Base-by-base conservation (phyloP, 306 rosid species). In the Sophora flavescens region DNA sequence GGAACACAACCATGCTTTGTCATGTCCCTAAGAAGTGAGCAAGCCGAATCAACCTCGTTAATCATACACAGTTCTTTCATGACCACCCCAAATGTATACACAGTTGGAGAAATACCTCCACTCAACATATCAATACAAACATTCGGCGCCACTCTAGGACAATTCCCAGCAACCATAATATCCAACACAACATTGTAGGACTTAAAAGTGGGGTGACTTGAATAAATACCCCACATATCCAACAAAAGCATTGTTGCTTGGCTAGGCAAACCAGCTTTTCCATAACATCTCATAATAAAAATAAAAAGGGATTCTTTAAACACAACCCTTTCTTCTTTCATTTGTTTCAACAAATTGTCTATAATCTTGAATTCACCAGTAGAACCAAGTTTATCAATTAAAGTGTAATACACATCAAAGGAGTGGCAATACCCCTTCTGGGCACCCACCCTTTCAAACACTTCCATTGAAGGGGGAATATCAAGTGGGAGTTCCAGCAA, bases 1-100 rank as follows among this genome's bases (percentile, higher is more conserved):
- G 98, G 96, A 70, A 95, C 97, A 68, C 98, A 92, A 3, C 97
- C 96, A 45, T 95, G 93, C 80, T 89, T 95, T 3, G 91, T 88
- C 97, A 92, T 89, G 80, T 95, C 98, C 70, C 89, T 85, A 4
- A 95, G 88, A 70, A 90, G 98, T 3, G 86, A 85, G 83, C 96
- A 86, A 2, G 98, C 98, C 14, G 97, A 87, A 76, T 92, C 97
- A 51, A 95, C 93, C 83, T 95, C 96, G 30, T 84, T 87, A 76
- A 80, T 59, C 89, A 86, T 85, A 77, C 97, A 95, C 73, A 90
- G 82, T 0, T 96, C 97, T 68, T 88, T 95, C 88, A 95, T 84
- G 81, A 90, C 97, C 77, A 90, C 62, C 36, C 95, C 96, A 80
- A 92, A 92, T 1, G 98, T 81, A 81, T 72, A 62, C 41, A 87